A percentile compares a stretch with the other conserved stretches of the same genome.
Conservation (phyloP, 1,139 yeast genomes). For the Yamadazyma spencermartinsiae region DNA sequence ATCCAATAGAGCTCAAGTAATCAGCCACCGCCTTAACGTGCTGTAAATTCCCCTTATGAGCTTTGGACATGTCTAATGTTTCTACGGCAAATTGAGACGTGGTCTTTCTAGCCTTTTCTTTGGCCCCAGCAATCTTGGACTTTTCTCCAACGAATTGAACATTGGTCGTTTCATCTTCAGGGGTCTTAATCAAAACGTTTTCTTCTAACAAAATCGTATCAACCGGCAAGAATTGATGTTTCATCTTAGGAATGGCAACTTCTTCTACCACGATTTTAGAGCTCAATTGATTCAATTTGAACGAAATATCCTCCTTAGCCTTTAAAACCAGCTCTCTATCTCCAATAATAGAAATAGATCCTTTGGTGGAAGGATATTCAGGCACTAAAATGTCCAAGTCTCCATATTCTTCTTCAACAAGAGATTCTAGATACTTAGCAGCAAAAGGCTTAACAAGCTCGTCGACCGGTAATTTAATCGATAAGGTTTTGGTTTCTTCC, state of each 20-base stretch:
- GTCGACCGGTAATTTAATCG: slow-evolving; percentile 50
- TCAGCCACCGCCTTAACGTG: slow-evolving; percentile 78
- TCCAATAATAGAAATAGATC: slow-evolving; percentile 53
- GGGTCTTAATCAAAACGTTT: slow-evolving; percentile 64
- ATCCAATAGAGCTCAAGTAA: slow-evolving; percentile 56
- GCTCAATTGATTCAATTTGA: slow-evolving; percentile 46
- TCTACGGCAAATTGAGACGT: slow-evolving; percentile 57
- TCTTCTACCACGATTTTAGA: slow-evolving; percentile 35
- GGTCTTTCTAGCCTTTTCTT: slow-evolving; percentile 55
- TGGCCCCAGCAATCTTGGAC: slow-evolving; percentile 58
- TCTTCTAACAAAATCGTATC: slow-evolving; percentile 49
- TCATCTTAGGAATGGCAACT: slow-evolving; percentile 44
- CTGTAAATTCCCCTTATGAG: slow-evolving; percentile 75
- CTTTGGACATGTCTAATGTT: slow-evolving; percentile 76
- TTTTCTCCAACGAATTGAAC: slow-evolving; percentile 69
- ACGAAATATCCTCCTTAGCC: slow-evolving; percentile 49
- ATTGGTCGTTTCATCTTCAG: slow-evolving; percentile 43
- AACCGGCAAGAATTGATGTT: slow-evolving; percentile 49
- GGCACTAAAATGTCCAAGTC: slow-evolving; percentile 37
- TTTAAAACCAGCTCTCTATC: slow-evolving; percentile 59
- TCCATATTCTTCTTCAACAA: slow-evolving; percentile 23
- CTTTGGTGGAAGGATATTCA: slow-evolving; percentile 25
- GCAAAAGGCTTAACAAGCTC: slow-evolving; percentile 55
- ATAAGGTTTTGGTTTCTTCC: slow-evolving; percentile 65
- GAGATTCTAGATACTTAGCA: slow-evolving; percentile 23